Evolutionary conservation across 225 moss, liverwort and hornwort genomes (phyloP).

Genomic region (Bryum argenteum): DNA sequence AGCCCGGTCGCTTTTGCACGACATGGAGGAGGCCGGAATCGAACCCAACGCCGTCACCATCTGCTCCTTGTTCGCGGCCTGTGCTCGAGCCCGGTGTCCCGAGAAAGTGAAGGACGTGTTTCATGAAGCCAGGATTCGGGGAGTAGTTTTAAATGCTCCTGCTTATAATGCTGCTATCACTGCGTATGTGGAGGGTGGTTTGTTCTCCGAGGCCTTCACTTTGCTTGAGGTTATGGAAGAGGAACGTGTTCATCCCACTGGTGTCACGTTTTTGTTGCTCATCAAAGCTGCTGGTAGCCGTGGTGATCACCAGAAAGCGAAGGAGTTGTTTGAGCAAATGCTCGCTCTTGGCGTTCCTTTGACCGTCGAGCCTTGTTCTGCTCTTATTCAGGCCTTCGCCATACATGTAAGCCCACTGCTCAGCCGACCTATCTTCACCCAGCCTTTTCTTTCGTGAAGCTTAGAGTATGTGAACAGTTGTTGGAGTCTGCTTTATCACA

Average conservation of each 20-base stretch:
- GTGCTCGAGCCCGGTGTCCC: slow-evolving; percentile 61
- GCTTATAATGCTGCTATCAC: slow-evolving; percentile 81
- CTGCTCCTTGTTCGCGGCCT: slow-evolving; percentile 82
- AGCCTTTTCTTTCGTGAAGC: background rate
- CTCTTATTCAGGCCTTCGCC: slow-evolving; percentile 77
- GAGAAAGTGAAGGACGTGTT: slow-evolving; percentile 69
- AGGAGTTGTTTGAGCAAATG: slow-evolving; percentile 69
- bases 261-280: slow-evolving; percentile 70
- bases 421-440: background rate
- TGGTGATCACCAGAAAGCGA: slow-evolving; percentile 58
- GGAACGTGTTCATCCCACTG: slow-evolving; percentile 58
- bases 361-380: slow-evolving; percentile 79
- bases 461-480: too few species aligned
- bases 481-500: too few species aligned
- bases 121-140: slow-evolving; percentile 60
- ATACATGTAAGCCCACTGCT: slow-evolving; percentile 57
- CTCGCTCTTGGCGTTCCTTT: slow-evolving; percentile 49
- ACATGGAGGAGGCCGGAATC: slow-evolving; percentile 80
- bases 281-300: slow-evolving; percentile 66
- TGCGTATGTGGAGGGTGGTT: slow-evolving; percentile 56
- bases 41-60: slow-evolving; percentile 84
- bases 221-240: slow-evolving; percentile 66
- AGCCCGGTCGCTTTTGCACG: slow-evolving; percentile 75
- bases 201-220: slow-evolving; percentile 51
- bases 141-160: slow-evolving; percentile 63